A percentile compares a stretch with the other conserved stretches of the same genome.
Conservation (phyloP, 306 rosid genomes). For the Acacia confusa region DNA sequence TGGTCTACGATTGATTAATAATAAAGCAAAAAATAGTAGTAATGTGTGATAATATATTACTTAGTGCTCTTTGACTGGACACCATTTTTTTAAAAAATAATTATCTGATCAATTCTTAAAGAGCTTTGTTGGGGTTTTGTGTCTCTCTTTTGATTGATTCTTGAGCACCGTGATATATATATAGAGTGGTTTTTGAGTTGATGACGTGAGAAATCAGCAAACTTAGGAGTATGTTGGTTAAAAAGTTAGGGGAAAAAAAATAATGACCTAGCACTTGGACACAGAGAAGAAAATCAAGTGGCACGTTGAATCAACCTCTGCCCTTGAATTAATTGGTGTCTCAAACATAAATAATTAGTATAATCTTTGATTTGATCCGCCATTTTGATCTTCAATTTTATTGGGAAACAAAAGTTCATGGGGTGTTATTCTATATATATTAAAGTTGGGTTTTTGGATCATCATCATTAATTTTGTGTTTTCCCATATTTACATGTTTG, state of each 20-base stretch:
- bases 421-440: background rate
- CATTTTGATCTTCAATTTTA: constrained; percentile 10
- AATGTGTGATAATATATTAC: constrained; percentile 1
- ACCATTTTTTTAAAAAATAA: constrained; percentile 25
- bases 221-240: constrained; percentile 3
- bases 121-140: constrained; percentile 24
- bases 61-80: constrained; percentile 54
- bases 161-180: constrained; percentile 38
- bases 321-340: constrained; percentile 26
- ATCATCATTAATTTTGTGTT: constrained; percentile 18
- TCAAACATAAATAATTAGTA: background rate
- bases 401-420: background rate
- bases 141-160: constrained; percentile 39
- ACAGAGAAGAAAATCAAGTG: background rate
- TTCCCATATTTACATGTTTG: background rate
- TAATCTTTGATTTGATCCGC: background rate
- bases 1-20: constrained; percentile 26
- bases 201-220: constrained; percentile 53
- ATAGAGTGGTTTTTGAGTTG: constrained; percentile 27
- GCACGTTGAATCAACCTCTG: constrained; percentile 29
- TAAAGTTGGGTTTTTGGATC: constrained; percentile 22
- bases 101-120: background rate
- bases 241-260: background rate
- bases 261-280: background rate
- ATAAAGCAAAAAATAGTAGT: background rate